Evolutionary conservation across 1,139 yeast species (phyloP), one percentile per base, ranked within the genome.

Genomic region (Magnusiomyces tetraspermus): DNA sequence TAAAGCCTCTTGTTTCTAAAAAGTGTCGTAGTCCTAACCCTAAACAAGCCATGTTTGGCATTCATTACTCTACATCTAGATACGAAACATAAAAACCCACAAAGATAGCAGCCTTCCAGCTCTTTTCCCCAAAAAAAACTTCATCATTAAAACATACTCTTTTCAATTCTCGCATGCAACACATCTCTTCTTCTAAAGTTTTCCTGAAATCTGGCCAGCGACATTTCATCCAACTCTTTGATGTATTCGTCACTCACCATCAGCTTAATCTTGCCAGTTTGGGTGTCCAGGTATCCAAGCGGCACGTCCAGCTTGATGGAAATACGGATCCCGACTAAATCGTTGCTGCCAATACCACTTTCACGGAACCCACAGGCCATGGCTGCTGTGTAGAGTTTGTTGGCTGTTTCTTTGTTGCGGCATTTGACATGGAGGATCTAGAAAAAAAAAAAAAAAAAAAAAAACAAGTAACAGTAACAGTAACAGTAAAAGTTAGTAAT

Each of bases 311-410:
- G 67, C 59, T 79, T 78, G 54, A 86, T 81, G 15, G 85, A 80
- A 3, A 80, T 83, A 58, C 95, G 72, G 23, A 86, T 81, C 0
- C 87, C 95, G 2, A 86, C 95, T n/a, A 83, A 73, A 60, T 80
- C 77, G 61, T 85, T 85, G 43, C 82, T 76, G 3, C 95, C 94
- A 50, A 87, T 85, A 0, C 96, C 96, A 38, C 87, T 77, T 66
- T 87, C 96, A 61, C 96, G 73, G 62, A 84, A 88, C 6, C 96
- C 96, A 67, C 92, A 82, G 10, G 77, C 76, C 89, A 87, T 83
- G 0, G 95, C 95, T 0, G 78, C 70, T 36, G 82, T 77, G 59
- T 82, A 85, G 17, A 88, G 67, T 33, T 70, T 69, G n/a, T 76
- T 73, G 0, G 96, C 95, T 3, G 76, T 69, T 8, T 67, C 70